Evolutionary conservation across 805 yeast species (phyloP).

Genomic region (Starmerella khaoyaiensis): DNA sequence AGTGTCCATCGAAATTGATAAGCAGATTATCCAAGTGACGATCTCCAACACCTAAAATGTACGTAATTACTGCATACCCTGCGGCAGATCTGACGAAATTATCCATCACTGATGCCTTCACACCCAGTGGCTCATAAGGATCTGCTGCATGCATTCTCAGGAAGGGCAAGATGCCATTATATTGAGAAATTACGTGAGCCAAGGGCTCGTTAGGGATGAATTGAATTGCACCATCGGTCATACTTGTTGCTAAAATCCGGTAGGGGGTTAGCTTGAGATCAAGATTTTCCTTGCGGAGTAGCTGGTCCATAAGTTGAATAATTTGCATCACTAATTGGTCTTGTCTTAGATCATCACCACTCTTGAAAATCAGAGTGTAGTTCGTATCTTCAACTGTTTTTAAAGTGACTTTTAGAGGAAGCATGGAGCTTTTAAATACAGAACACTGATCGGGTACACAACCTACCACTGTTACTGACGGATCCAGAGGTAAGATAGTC

Average conservation of each 20-base stretch:
- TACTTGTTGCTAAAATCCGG: slow-evolving; percentile 77
- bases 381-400: slow-evolving; percentile 39
- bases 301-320: slow-evolving; percentile 77
- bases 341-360: slow-evolving; percentile 91
- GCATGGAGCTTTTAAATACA: slow-evolving; percentile 82
- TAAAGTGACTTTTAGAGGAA: slow-evolving; percentile 76
- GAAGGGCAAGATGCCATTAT: slow-evolving; percentile 65
- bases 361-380: slow-evolving; percentile 82
- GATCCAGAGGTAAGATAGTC: slow-evolving; percentile 71
- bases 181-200: slow-evolving; percentile 58
- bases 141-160: slow-evolving; percentile 56
- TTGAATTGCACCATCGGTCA: slow-evolving; percentile 84
- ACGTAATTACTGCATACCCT: slow-evolving; percentile 94
- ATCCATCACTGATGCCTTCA: slow-evolving; percentile 66
- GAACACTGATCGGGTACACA: slow-evolving; percentile 64
- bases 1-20: slow-evolving; percentile 69
- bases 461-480: slow-evolving; percentile 59
- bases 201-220: slow-evolving; percentile 88
- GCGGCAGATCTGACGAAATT: slow-evolving; percentile 91
- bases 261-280: slow-evolving; percentile 83
- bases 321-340: slow-evolving; percentile 96
- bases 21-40: slow-evolving; percentile 86
- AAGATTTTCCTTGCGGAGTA: slow-evolving; percentile 76
- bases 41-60: slow-evolving; percentile 91
- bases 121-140: slow-evolving; percentile 28